A percentile compares a stretch with the other conserved stretches of the same genome.
Evolutionary conservation across 345 rosid genomes (phyloP).

Genomic region (Orychophragmus violaceus): DNA sequence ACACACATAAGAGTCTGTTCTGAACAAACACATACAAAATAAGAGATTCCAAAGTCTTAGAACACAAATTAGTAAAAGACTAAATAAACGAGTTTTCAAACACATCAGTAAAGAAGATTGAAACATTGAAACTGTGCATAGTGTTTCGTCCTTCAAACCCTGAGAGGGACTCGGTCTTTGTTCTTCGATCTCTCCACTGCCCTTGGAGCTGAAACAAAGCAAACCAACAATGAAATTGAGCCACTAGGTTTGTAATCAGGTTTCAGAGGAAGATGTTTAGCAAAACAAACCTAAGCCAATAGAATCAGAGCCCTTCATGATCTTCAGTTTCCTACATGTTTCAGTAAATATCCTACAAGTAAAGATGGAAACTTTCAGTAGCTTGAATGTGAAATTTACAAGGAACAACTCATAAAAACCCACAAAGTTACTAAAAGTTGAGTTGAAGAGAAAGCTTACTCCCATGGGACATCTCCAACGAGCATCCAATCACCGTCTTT

Average conservation of each 20-base stretch:
- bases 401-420: no score
- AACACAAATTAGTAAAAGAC: no score
- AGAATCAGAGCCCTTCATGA: slow-evolving; percentile 90
- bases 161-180: slow-evolving; percentile 23
- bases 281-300: slow-evolving; percentile 65
- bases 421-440: no score
- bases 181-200: slow-evolving; percentile 58
- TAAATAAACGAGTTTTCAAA: no score
- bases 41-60: slow-evolving; percentile 1
- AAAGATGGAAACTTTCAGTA: no score
- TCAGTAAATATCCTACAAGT: slow-evolving; percentile 74
- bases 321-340: slow-evolving; percentile 76
- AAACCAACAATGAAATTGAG: neutral
- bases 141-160: slow-evolving; percentile 1
- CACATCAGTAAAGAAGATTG: slow-evolving; percentile 12
- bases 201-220: slow-evolving; percentile 45
- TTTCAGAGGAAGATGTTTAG: neutral
- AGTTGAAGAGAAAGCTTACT: slow-evolving; percentile 47
- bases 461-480: slow-evolving; percentile 99
- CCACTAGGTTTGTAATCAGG: neutral
- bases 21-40: slow-evolving; percentile 15
- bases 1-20: slow-evolving; percentile 19
- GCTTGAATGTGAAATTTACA: no score
- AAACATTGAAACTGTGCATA: slow-evolving; percentile 25
- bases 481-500: slow-evolving; percentile 97